phyloP scores from a whole-genome alignment of 1,139 yeast species.

The Nakaseomyces sp. region DNA sequence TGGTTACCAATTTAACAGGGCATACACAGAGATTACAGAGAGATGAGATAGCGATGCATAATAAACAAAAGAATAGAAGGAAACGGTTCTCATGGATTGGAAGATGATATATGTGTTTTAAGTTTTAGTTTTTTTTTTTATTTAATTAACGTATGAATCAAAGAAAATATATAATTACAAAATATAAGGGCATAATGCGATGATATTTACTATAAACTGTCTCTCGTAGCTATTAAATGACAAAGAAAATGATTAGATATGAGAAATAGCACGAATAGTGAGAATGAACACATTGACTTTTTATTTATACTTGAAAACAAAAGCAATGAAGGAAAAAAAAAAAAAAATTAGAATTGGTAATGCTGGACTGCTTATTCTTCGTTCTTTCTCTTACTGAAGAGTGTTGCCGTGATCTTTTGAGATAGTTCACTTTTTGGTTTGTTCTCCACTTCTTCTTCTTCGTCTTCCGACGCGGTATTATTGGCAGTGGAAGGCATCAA shows the following conservation, averaged over 20 bases:
- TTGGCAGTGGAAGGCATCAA: slow-evolving; percentile 15
- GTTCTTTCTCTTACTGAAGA: slow-evolving; percentile 20
- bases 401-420: slow-evolving; percentile 23
- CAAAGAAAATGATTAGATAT: too few species aligned
- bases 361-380: neutral
- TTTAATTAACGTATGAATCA: neutral
- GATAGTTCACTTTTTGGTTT: slow-evolving; percentile 14
- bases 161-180: slow-evolving; percentile 4
- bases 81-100: slow-evolving; percentile 23
- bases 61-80: slow-evolving; percentile 19
- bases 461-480: slow-evolving; percentile 19
- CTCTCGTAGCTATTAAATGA: neutral
- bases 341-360: too few species aligned
- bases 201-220: neutral
- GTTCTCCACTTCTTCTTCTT: slow-evolving; percentile 14
- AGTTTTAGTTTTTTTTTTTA: neutral
- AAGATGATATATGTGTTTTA: neutral
- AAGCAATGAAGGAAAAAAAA: neutral
- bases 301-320: neutral
- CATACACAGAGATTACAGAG: slow-evolving; percentile 31
- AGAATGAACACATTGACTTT: too few species aligned
- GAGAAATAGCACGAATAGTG: too few species aligned
- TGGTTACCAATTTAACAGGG: slow-evolving; percentile 29
- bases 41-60: slow-evolving; percentile 27
- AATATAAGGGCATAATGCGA: slow-evolving; percentile 2